Base-by-base conservation (phyloP, 768 basidiomycete species). In the Zangia roseola region DNA sequence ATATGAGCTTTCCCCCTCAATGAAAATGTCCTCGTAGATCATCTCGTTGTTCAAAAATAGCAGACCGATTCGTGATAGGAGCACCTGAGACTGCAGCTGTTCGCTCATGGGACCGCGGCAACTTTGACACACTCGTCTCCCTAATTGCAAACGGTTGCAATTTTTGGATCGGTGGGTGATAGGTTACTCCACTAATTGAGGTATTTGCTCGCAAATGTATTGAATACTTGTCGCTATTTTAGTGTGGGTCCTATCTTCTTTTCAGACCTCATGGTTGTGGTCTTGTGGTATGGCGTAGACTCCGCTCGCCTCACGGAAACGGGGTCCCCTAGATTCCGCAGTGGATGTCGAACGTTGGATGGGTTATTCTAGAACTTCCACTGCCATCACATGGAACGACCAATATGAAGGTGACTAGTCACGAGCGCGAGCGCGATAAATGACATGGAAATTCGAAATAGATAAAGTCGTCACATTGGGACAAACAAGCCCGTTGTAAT, bases 11-110 rank as follows among this genome's bases (percentile, higher is more conserved):
- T 49, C 58, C 48, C 49, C 66, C 69, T 72, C 61, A 67, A 64
- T 63, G 52, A 70, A 63, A 59, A 50, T 59, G 47, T 61, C 49
- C 56, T 52, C 62, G 69, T 67, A 70, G 64, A 68, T 69, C 63
- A 55, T 54, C 48, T 52, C 44, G 42, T 60, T 41, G 56, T 49
- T 55, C 45, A 46, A 52, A 50, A 67, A 48, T 56, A 46, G 26
- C 52, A 54, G 52, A 50, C 43, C 62, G 45, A 56, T 54, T 52
- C 54, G 55, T 54, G 59, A 56, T 55, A 49, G 54, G 54, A 48
- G 34, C 35, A 33, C 43, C 50, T 53, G 40, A 45, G 37, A 48
- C 30, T 30, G 40, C 45, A 33, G 49, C 33, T 24, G 44, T 42
- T 35, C 35, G 23, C 50, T 46, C 41, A 23, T 35, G n/a, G 43